Base-by-base conservation (phyloP, 345 rosid genomes). In the Raphanus sativus region DNA sequence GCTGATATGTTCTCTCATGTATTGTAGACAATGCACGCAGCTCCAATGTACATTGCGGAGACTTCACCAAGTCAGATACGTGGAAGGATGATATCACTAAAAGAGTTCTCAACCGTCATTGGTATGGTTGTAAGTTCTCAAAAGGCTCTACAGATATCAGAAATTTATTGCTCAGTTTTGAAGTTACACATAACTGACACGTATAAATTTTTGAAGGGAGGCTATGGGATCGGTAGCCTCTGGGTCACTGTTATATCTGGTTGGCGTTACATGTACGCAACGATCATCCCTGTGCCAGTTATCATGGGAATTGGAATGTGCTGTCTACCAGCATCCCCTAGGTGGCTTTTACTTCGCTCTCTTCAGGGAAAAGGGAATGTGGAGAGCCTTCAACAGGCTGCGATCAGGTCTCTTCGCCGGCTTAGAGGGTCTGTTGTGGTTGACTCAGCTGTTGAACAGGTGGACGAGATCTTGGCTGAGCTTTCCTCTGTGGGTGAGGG, bases 1-100 rank as follows among this genome's bases (percentile, higher is more conserved):
- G 32, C 33, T 76, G 55, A 69, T 55, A 48, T 52, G 24, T 30
- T 21, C 21, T 64, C 42, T 67, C 34, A 75, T 78, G 25, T 42
- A 65, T 48, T 73, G 50, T 80, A 95, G 99, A 89, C 99, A 52
- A 95, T 95, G 98, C 98, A 94, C 59, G 91, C 98, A 69, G 98
- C 98, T 81, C 98, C 98, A 13, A 92, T 92, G 94, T 94, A 92
- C 89, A 94, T 94, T 77, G 94, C 98, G 52, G 98, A 92, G 92
- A 94, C 98, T 73, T 91, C 98, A 56, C 97, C 99, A 67, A 85
- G 86, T 85, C 86, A 81, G 77, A 92, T 95, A 69, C 99, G 99
- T 28, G 99, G 99, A 77, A 86, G 11, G 69, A 88, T 95, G 71
- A 89, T 95, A 69, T 92, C 99, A 74, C 92, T 95, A 62, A 95